Evolutionary conservation across 192 early-diverging fungal species (phyloP).

Genomic region (Backusella parvicylindrica): DNA sequence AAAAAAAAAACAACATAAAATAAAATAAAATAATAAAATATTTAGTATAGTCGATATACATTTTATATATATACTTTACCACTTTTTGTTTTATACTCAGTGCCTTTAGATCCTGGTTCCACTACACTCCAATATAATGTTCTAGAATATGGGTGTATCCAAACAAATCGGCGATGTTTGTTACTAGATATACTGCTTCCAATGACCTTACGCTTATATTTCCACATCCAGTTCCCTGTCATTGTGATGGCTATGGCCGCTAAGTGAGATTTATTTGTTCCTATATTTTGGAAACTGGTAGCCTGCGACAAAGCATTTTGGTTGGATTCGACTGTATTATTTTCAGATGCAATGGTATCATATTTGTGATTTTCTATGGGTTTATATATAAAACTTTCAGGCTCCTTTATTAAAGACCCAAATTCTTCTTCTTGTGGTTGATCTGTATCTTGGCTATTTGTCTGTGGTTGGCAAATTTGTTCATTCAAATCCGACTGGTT

Average conservation of each 20-base stretch:
- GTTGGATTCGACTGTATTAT: not conserved
- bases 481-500: not conserved
- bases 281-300: not conserved
- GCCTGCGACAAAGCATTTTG: too few relatives aligned
- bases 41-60: too few relatives aligned
- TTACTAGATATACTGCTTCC: conserved; percentile 50
- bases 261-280: not conserved
- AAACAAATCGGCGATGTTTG: conserved; percentile 68
- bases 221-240: conserved; percentile 71
- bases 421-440: not conserved
- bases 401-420: not conserved
- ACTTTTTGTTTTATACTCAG: conserved; percentile 40
- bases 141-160: conserved; percentile 79
- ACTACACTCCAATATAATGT: conserved; percentile 72
- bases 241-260: conserved; percentile 63
- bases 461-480: not conserved
- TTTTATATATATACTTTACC: conserved; percentile 27
- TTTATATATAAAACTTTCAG: not conserved
- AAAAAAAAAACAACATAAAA: not conserved
- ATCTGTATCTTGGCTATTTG: not conserved
- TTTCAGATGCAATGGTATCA: not conserved
- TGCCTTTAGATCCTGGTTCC: conserved; percentile 50
- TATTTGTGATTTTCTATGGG: not conserved
- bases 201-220: conserved; percentile 59
- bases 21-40: too few relatives aligned